A percentile compares a stretch with the other conserved stretches of the same genome.
phyloP scores from a whole-genome alignment of 305 asterid genomes.

The Plantago rigida region DNA sequence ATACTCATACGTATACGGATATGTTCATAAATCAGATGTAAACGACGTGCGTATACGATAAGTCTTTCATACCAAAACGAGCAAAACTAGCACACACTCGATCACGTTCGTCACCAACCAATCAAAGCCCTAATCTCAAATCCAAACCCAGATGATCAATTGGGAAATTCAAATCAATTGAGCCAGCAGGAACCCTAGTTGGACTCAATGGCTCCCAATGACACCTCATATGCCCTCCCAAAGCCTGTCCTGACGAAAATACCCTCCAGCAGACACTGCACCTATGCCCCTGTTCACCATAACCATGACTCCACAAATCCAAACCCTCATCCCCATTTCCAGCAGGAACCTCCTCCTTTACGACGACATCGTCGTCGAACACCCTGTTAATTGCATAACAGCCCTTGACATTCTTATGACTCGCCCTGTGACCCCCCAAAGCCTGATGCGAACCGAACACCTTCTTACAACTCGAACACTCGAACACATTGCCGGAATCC shows the following conservation, averaged over 20 bases:
- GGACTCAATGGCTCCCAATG: conserved; percentile 43
- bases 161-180: conserved; percentile 38
- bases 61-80: too few species aligned
- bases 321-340: not conserved
- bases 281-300: conserved; percentile 28
- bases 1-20: too few species aligned
- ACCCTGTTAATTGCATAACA: conserved; percentile 56
- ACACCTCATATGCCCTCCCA: conserved; percentile 77
- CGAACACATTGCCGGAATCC: conserved; percentile 24
- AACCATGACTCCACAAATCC: too few species aligned
- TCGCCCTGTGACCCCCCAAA: conserved; percentile 61
- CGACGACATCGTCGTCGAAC: conserved; percentile 22
- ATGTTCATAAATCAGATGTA: too few species aligned
- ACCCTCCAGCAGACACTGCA: conserved; percentile 57
- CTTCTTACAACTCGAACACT: conserved; percentile 69
- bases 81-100: too few species aligned
- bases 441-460: conserved; percentile 71
- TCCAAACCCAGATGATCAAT: conserved; percentile 15
- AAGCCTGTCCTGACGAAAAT: conserved; percentile 62
- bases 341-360: not conserved
- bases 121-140: conserved; percentile 22
- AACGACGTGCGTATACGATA: too few species aligned
- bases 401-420: conserved; percentile 68
- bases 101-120: not conserved
- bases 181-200: conserved; percentile 22